Base-by-base conservation (phyloP, 257 asterid species). In the Nicotiana obtusifolia region DNA sequence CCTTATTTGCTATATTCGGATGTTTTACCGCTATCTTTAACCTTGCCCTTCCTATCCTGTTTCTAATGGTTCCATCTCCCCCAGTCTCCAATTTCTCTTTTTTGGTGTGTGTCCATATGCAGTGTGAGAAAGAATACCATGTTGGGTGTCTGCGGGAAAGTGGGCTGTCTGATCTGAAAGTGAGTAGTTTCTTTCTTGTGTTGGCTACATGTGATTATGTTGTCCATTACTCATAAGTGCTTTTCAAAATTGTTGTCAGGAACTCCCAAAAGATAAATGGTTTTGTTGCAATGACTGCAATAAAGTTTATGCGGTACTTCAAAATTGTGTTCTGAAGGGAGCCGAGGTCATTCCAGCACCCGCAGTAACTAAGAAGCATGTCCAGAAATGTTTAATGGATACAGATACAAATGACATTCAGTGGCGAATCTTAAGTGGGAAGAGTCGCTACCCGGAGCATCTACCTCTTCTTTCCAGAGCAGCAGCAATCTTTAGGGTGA, bases 81-180 rank as follows among this genome's bases (percentile, higher is more conserved):
- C 4, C 35, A 65, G 61, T 7, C 16, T 64, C 17, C 28, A 17
- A 17, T 64, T 44, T 20, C 6, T 20, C 7, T n/a, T 3, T 14
- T 35, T 77, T 4, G 59, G 28, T 62, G 62, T 81, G 53, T 14
- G 20, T 11, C 6, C 71, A 44, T 67, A 37, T 88, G 75, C 82
- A 96, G 99, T 96, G 99, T 85, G 99, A 96, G 87, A 96, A 90
- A 97, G 99, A 96, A 88, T 96, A 93, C 85, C 99, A 96, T 87
- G 98, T 96, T 85, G 98, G 99, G 80, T 96, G 99, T 87, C 88
- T 96, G 86, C 95, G 99, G 37, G 89, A 86, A 75, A 85, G 89
- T 52, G 97, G 94, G 78, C 81, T 92, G 82, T 96, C 97, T 77
- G 97, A 96, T 89, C 92, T 96, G 81, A 92, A 93, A 85, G 99